phyloP scores from a whole-genome alignment of 352 stramenopile genomes.

The Globisporangium cystogenes region DNA sequence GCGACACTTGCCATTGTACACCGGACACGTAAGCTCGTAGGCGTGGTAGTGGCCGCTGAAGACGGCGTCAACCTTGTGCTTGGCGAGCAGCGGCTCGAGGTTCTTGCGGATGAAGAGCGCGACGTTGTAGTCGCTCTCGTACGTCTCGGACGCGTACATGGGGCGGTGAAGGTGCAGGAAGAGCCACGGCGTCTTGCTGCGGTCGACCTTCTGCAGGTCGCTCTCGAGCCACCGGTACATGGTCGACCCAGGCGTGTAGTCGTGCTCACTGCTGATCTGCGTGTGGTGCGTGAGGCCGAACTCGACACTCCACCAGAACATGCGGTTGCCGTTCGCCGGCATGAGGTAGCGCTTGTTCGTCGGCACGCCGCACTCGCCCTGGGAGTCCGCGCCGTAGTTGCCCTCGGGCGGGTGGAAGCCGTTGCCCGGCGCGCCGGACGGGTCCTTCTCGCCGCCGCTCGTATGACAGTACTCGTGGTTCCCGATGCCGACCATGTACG shows the following conservation, averaged over 20 bases:
- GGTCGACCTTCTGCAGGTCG: constrained; percentile 80
- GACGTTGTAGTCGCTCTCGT: no score
- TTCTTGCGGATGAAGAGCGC: constrained; percentile 78
- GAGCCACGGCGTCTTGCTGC: constrained; percentile 87
- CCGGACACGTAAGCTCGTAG: constrained; percentile 49
- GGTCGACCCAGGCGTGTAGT: constrained; percentile 70
- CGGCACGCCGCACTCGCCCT: constrained; percentile 68
- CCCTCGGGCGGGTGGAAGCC: constrained; percentile 40
- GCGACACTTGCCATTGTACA: constrained; percentile 35
- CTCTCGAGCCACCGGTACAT: constrained; percentile 88
- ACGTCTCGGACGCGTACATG: constrained; percentile 84
- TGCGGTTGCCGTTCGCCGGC: constrained; percentile 47
- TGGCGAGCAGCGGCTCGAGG: constrained; percentile 86
- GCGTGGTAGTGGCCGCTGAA: constrained; percentile 52
- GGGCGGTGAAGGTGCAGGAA: constrained; percentile 90
- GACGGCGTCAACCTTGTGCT: constrained; percentile 83
- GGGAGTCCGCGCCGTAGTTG: constrained; percentile 71
- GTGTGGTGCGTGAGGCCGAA: constrained; percentile 89
- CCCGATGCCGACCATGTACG: constrained; percentile 53
- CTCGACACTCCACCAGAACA: constrained; percentile 90
- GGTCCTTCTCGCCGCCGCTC: constrained; percentile 27
- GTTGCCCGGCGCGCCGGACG: constrained; percentile 45
- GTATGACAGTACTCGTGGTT: constrained; percentile 65
- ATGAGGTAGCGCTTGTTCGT: constrained; percentile 72
- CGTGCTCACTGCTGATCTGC: constrained; percentile 89